Evolutionary conservation across 139 green algal genomes (phyloP).

Genomic region (Bryopsis sp.): DNA sequence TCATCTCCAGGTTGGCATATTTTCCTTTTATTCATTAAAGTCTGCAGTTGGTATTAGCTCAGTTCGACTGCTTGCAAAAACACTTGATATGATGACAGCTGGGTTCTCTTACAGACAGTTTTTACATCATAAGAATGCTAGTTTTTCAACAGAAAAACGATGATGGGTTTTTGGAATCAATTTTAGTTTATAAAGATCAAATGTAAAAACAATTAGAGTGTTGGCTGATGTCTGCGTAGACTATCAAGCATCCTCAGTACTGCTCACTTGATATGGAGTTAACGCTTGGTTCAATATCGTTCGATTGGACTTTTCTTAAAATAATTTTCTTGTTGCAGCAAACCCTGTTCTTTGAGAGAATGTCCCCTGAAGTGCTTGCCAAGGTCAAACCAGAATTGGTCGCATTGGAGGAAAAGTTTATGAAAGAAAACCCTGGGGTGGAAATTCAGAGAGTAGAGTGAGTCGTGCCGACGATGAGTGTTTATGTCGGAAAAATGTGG

Average conservation of each 20-base stretch:
- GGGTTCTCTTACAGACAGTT: not conserved
- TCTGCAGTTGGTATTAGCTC: not conserved
- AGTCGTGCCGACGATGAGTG: too few relatives aligned
- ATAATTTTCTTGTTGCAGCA: conserved; percentile 33
- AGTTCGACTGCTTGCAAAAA: not conserved
- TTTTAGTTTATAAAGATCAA: not conserved
- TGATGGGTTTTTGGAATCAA: not conserved
- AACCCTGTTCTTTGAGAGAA: conserved; percentile 73
- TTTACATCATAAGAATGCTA: not conserved
- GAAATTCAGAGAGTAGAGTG: conserved; percentile 39
- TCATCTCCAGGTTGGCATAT: conserved; percentile 71
- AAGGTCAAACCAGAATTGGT: conserved; percentile 41
- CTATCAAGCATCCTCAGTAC: not conserved
- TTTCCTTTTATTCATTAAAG: conserved; percentile 1
- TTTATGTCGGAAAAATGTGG: too few relatives aligned
- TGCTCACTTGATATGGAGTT: not conserved
- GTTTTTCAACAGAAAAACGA: not conserved
- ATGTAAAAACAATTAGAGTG: not conserved
- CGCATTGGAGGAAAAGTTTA: conserved; percentile 55
- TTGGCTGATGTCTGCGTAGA: not conserved
- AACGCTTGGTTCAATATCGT: not conserved
- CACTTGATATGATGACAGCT: not conserved
- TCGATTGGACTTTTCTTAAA: conserved; percentile 2
- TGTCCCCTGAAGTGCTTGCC: conserved; percentile 47
- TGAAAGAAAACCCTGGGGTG: conserved; percentile 43